Evolutionary conservation across 768 basidiomycete species (phyloP).

Genomic region (Boletus rubescentipes): DNA sequence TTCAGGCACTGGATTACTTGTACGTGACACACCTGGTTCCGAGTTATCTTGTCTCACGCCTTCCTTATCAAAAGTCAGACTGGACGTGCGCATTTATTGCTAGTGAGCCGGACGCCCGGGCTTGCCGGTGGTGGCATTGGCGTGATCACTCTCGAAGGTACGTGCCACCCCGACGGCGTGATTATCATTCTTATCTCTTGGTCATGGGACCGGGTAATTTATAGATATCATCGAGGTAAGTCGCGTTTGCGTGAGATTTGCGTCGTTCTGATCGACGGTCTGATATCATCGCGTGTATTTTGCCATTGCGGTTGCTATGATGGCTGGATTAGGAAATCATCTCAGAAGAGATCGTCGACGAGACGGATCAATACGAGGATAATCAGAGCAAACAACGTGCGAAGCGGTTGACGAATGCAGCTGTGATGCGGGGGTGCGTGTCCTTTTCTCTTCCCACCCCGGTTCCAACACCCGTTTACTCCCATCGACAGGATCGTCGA

Average conservation of each 20-base stretch:
- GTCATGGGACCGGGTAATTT: background rate
- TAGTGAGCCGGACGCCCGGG: conserved; percentile 85
- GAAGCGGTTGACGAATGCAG: conserved; percentile 66
- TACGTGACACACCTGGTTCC: conserved; percentile 30
- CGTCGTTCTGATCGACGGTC: background rate
- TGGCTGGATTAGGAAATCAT: conserved; percentile 74
- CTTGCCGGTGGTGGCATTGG: conserved; percentile 82
- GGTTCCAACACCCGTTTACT: background rate
- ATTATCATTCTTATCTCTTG: background rate
- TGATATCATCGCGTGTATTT: background rate
- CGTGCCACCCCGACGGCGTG: background rate
- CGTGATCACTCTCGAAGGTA: conserved; percentile 86
- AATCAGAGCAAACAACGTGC: conserved; percentile 80
- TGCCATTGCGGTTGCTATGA: background rate
- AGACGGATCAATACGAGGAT: conserved; percentile 88
- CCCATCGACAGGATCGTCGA: conserved; percentile 49
- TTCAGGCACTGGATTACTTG: conserved; percentile 95
- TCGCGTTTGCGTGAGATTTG: conserved; percentile 1
- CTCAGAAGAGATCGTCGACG: conserved; percentile 93
- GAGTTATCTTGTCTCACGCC: conserved; percentile 1
- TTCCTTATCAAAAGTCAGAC: conserved; percentile 84
- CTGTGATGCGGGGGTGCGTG: conserved; percentile 73
- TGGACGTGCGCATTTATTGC: conserved; percentile 86
- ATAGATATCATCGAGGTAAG: conserved; percentile 72
- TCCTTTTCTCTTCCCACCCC: background rate